Conservation (phyloP, 768 basidiomycete genomes). For the Lentinula boryana region DNA sequence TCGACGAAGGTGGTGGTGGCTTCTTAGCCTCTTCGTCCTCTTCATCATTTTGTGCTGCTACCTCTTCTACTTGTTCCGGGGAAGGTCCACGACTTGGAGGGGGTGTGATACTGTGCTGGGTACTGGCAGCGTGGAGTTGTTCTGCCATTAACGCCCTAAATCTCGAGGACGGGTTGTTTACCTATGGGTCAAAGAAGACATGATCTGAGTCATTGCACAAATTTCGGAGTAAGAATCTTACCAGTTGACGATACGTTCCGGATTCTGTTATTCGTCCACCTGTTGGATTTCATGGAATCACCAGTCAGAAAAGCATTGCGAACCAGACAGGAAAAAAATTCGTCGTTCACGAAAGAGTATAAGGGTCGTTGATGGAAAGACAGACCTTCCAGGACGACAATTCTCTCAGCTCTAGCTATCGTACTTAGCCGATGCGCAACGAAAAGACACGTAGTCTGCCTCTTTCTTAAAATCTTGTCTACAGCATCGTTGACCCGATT, state of each 20-base stretch:
- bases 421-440: conserved; percentile 89
- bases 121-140: conserved; percentile 53
- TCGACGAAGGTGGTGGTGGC: not conserved
- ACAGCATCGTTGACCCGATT: conserved; percentile 89
- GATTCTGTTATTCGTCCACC: conserved; percentile 78
- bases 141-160: conserved; percentile 89
- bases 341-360: too few species aligned
- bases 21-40: not conserved
- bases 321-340: too few species aligned
- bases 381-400: conserved; percentile 85
- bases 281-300: conserved; percentile 19
- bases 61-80: not conserved
- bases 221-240: conserved; percentile 16
- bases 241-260: conserved; percentile 75
- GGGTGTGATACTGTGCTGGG: not conserved
- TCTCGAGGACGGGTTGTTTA: conserved; percentile 63
- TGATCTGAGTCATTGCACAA: conserved; percentile 26
- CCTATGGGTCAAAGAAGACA: not conserved
- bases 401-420: conserved; percentile 83
- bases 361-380: not conserved
- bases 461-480: conserved; percentile 73
- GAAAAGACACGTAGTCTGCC: conserved; percentile 82
- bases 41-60: not conserved
- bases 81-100: not conserved
- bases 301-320: not conserved